Percentiles rank a stretch among this genome's conserved stretches.
phyloP scores from a whole-genome alignment of 768 basidiomycete species.

The Boletales sp. region DNA sequence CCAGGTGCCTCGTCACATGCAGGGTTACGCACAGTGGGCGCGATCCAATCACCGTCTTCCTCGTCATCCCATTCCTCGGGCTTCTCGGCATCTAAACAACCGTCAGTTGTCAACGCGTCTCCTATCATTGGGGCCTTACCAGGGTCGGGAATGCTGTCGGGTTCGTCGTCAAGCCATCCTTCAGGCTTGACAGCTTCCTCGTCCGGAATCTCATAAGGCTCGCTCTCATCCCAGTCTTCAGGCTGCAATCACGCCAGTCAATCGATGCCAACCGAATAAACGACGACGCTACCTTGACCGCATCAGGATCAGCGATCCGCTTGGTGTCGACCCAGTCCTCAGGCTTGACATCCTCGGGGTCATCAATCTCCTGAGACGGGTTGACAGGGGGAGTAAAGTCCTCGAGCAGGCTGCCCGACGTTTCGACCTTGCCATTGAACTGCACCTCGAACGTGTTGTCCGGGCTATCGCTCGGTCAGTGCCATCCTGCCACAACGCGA shows the following conservation, averaged over 20 bases:
- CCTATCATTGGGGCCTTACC: conserved; percentile 40
- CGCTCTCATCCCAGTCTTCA: conserved; percentile 97
- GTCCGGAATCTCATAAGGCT: conserved; percentile 88
- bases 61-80: conserved; percentile 99
- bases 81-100: conserved; percentile 68
- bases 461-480: conserved; percentile 49
- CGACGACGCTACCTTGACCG: conserved; percentile 57
- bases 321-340: conserved; percentile 88
- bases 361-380: conserved; percentile 90
- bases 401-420: conserved; percentile 81
- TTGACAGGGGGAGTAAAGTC: conserved; percentile 94
- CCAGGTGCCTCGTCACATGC: conserved; percentile 87
- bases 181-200: conserved; percentile 86
- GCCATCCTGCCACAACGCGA: neutral
- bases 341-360: conserved; percentile 88
- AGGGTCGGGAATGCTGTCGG: conserved; percentile 78
- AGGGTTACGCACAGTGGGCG: conserved; percentile 87
- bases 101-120: neutral
- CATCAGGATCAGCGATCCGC: conserved; percentile 80
- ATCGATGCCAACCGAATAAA: neutral
- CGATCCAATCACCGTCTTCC: conserved; percentile 98
- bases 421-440: conserved; percentile 82
- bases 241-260: conserved; percentile 41
- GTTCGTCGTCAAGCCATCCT: conserved; percentile 94
- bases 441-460: conserved; percentile 92